Evolutionary conservation across 192 early-diverging fungal genomes (phyloP), one percentile per base, ranked within the genome.

Genomic region (Coemansia javaensis): DNA sequence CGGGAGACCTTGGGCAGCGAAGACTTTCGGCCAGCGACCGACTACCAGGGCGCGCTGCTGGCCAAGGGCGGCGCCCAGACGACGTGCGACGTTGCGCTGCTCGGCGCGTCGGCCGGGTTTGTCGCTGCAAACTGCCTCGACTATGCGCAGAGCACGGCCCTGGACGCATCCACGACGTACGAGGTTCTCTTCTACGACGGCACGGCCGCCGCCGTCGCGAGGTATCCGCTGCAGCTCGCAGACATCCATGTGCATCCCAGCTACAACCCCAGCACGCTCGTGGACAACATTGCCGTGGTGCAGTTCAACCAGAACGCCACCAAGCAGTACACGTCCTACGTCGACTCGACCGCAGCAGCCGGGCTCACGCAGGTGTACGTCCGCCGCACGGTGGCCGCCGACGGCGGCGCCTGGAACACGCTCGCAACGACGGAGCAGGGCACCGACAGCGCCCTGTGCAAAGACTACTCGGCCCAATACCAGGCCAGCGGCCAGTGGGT

Each of bases 281-380:
- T 31, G 21, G 34, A 56, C 31, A 56, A 56, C 31, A 40, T 56
- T 17, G 53, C 53, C 1, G 44, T 56, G 6, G 32, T 56, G 4
- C 28, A 56, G 38, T 56, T 56, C 12, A 56, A 56, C 53, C 39
- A 56, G 28, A 12, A 47, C n/a, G 41, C 53, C 0, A 40, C 28
- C 28, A 9, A 30, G 7, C 1, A 5, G 28, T 30, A 30, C 28
- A 10, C 5, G 1, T 30, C 28, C 28, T 30, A 4, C 5, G 5
- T 8, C 28, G 10, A 8, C 5, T 9, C 28, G 28, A 30, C 28
- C 10, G 10, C 28, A 8, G 10, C 9, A 30, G 3, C 28, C 1
- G 10, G 5, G 28, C 28, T 3, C 5, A 30, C n/a, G 28, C 28
- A 30, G 28, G 9, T 30, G 1, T 30, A 30, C 9, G 28, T 30